phyloP scores from a whole-genome alignment of 2,329 filamentous ascomycete genomes.

The Alternaria gansuensis region DNA sequence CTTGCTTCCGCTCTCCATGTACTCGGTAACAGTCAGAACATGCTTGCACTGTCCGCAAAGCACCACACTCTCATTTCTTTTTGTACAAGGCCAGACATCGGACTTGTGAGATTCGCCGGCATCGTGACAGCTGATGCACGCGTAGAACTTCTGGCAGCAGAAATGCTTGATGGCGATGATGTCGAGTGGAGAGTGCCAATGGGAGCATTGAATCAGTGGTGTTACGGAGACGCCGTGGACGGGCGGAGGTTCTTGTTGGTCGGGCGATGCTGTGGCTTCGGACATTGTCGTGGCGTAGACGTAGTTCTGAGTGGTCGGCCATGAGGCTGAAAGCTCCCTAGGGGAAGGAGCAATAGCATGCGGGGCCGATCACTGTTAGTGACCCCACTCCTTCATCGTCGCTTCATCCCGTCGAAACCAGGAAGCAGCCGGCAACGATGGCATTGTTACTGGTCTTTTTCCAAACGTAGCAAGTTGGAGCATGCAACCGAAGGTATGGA shows the following conservation, averaged over 20 bases:
- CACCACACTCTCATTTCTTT: constrained; percentile 37
- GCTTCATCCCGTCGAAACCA: constrained; percentile 1
- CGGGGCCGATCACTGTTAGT: constrained; percentile 25
- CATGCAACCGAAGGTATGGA: background rate
- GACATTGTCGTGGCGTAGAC: constrained; percentile 18
- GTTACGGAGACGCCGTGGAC: constrained; percentile 44
- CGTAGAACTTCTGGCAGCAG: constrained; percentile 51
- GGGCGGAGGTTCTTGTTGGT: constrained; percentile 7
- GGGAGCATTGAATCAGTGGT: constrained; percentile 45
- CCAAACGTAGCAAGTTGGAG: background rate
- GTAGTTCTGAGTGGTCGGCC: background rate
- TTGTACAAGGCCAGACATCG: constrained; percentile 32
- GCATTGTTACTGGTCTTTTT: background rate
- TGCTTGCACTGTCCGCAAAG: constrained; percentile 46
- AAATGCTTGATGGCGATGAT: constrained; percentile 51
- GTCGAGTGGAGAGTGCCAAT: constrained; percentile 47
- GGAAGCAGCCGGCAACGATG: background rate
- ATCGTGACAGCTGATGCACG: constrained; percentile 49
- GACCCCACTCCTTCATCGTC: constrained; percentile 15
- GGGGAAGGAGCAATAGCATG: constrained; percentile 12
- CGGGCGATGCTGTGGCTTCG: background rate
- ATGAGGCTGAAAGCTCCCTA: constrained; percentile 31
- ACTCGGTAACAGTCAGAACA: constrained; percentile 41
- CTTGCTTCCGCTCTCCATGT: constrained; percentile 41
- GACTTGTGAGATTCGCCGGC: constrained; percentile 38